phyloP scores from a whole-genome alignment of 2,329 filamentous ascomycete species.

The Claviceps digitariae region DNA sequence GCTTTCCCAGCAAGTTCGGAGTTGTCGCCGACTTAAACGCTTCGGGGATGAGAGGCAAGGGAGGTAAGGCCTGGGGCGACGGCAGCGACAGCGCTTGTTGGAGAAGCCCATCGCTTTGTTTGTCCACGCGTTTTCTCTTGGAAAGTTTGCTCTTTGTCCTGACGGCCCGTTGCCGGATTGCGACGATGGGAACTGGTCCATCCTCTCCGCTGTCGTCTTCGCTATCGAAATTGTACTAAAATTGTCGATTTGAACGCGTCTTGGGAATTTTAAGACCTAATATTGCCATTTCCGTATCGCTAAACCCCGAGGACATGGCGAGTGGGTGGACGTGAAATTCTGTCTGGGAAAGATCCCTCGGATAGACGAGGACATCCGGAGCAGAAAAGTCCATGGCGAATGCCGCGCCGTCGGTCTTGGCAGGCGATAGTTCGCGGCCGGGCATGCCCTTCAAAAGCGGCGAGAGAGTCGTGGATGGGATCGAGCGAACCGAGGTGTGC shows the following conservation, averaged over 20 bases:
- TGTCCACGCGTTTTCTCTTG: conserved; percentile 3
- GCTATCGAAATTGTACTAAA: conserved; percentile 25
- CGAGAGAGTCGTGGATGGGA: conserved; percentile 10
- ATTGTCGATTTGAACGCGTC: conserved; percentile 19
- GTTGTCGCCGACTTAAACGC: conserved; percentile 12
- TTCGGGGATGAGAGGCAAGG: conserved; percentile 21
- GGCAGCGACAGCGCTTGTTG: conserved; percentile 5
- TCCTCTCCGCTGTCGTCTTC: conserved; percentile 16
- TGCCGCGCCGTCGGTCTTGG: conserved; percentile 23
- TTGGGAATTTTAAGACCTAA: conserved; percentile 22
- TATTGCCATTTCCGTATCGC: conserved; percentile 14
- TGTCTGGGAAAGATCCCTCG: conserved; percentile 20
- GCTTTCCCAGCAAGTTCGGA: conserved; percentile 14
- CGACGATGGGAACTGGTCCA: neutral
- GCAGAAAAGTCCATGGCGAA: conserved; percentile 19
- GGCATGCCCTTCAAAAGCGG: conserved; percentile 32
- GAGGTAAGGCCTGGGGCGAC: conserved; percentile 6
- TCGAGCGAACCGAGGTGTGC: conserved; percentile 1
- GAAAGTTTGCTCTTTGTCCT: neutral
- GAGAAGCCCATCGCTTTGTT: conserved; percentile 9
- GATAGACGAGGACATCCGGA: conserved; percentile 19
- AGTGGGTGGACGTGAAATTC: conserved; percentile 25
- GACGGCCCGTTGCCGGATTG: neutral
- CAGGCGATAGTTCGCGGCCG: conserved; percentile 23
- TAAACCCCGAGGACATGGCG: conserved; percentile 13